Evolutionary conservation across 2,329 filamentous ascomycete genomes (phyloP), one percentile per base, ranked within the genome.

Genomic region (Aspergillus quadrilineatus): DNA sequence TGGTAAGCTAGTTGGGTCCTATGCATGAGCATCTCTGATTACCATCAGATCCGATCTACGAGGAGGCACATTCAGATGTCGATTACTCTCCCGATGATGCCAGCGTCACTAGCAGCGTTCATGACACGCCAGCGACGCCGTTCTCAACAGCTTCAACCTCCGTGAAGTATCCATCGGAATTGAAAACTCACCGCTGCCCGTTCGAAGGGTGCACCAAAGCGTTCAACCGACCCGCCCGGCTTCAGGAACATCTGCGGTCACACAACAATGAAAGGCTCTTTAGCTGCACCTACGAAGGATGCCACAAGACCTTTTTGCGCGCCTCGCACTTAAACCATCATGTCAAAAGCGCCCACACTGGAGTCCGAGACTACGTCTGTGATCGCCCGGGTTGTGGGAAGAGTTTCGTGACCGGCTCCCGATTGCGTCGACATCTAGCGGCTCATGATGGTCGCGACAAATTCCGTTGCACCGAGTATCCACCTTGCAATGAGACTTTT

Each of bases 321-420:
- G 85, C 90, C 63, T 93, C 93, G 65, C 92, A 97, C 74, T 80
- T 97, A 15, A 87, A 88, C 58, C 88, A 92, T 62, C 93, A 97
- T 71, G 76, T 95, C 68, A 92, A 92, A 69, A 89, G 89, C 54
- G 87, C 88, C 9, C 93, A 97, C 71, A 88, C 84, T 17, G 79
- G 85, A 53, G 82, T 90, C 62, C 82, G 88, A 57, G 82, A 85
- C 46, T 88, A 91, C 70, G 73, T 82, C 28, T 97, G 92, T 75
- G 78, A 82, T n/a, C 85, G 85, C 66, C 80, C 84, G 12, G 86
- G 81, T 5, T 97, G 93, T 69, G 85, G 80, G 50, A 94, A 93
- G 78, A 85, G 82, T 34, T 97, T 97, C 69, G 82, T 90, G 49
- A 96, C 90, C 0, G 86, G 87, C 2, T 91, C 89, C 8, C 82